These are phyloP conservation scores for Starmera stellimalicola DNA, from an alignment of 1,139 yeast genomes.

Conservation along the genomic window DNA sequence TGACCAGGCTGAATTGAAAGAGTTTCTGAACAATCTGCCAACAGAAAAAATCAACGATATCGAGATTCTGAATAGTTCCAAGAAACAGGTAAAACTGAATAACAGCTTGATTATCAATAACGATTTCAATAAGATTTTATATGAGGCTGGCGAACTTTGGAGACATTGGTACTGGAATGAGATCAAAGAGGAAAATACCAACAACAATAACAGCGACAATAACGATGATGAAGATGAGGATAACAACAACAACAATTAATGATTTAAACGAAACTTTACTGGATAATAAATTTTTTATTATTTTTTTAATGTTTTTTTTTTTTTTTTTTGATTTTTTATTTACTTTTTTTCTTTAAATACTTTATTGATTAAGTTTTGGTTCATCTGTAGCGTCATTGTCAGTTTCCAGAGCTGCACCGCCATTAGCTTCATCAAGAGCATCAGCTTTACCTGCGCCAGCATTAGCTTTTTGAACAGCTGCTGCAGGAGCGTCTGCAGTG, in stretches of 20 bases:
- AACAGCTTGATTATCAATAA: constrained; percentile 11
- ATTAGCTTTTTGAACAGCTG: not conserved
- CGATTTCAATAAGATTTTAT: constrained; percentile 61
- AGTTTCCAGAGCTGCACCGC: not conserved
- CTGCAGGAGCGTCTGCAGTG: not conserved
- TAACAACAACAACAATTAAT: not conserved
- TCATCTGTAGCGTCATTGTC: not conserved
- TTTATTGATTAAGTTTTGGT: not conserved
- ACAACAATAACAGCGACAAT: too few relatives aligned
- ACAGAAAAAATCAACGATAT: constrained; percentile 5
- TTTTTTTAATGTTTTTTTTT: not conserved
- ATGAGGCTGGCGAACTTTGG: constrained; percentile 85
- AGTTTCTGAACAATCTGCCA: constrained; percentile 53
- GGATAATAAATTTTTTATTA: not conserved
- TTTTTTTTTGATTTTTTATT: not conserved
- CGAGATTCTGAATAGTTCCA: too few relatives aligned
- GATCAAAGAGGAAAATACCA: constrained; percentile 35
- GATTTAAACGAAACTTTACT: not conserved
- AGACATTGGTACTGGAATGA: constrained; percentile 77
- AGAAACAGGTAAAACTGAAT: too few relatives aligned
- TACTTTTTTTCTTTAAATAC: too few relatives aligned
- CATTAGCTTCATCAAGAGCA: constrained; percentile 1
- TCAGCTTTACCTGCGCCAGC: not conserved
- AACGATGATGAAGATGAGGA: too few relatives aligned
- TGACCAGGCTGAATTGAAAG: constrained; percentile 84